Evolutionary conservation across 805 yeast species (phyloP).

Genomic region (Candida alai): DNA sequence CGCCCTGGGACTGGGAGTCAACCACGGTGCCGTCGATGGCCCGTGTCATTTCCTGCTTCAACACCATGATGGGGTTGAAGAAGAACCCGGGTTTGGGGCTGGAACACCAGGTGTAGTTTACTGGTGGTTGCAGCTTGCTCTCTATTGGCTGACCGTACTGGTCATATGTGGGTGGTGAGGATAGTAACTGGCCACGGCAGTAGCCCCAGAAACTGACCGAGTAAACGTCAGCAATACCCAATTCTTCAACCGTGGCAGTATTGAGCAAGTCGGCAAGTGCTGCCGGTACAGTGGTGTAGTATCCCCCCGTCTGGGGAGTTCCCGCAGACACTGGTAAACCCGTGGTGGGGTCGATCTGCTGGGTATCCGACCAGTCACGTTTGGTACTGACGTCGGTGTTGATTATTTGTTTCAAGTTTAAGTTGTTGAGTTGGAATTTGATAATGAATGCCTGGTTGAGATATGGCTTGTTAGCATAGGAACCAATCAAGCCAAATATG

Average conservation of each 20-base stretch:
- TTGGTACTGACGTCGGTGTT: slow-evolving; percentile 13
- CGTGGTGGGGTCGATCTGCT: neutral
- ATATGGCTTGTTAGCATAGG: slow-evolving; percentile 31
- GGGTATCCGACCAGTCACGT: slow-evolving; percentile 7
- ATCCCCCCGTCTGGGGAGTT: slow-evolving; percentile 3
- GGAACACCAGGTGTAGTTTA: slow-evolving; percentile 48
- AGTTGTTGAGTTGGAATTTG: slow-evolving; percentile 30
- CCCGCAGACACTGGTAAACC: neutral
- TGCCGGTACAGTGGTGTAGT: slow-evolving; percentile 10
- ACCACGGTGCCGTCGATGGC: slow-evolving; percentile 20
- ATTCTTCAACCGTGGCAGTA: slow-evolving; percentile 21
- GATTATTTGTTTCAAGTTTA: slow-evolving; percentile 30
- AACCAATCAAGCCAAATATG: slow-evolving; percentile 36
- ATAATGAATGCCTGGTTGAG: slow-evolving; percentile 34
- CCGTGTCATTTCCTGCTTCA: slow-evolving; percentile 29
- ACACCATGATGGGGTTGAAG: slow-evolving; percentile 47
- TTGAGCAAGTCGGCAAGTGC: slow-evolving; percentile 18
- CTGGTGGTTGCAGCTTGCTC: slow-evolving; percentile 21
- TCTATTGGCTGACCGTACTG: slow-evolving; percentile 7
- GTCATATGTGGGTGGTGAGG: slow-evolving; percentile 5
- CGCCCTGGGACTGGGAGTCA: slow-evolving; percentile 20
- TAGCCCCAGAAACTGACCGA: slow-evolving; percentile 42
- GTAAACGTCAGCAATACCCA: slow-evolving; percentile 41
- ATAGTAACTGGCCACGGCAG: slow-evolving; percentile 28
- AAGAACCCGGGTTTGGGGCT: slow-evolving; percentile 51